Conservation (phyloP, 2,329 filamentous ascomycete genomes). For the Beauveria brongniartii region DNA sequence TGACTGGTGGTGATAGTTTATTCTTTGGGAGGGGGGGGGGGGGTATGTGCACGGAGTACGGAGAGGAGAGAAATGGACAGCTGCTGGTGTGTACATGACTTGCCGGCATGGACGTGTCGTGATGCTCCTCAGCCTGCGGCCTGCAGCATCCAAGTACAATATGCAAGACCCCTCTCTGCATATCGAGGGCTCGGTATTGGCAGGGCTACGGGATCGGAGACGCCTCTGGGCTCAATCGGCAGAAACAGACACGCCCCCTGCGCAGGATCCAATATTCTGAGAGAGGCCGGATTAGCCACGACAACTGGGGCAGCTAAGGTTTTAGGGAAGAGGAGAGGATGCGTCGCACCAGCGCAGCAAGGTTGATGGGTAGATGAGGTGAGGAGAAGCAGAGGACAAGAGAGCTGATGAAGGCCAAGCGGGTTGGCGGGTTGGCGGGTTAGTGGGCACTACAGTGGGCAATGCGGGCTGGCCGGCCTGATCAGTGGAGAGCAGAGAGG, state of each 20-base stretch:
- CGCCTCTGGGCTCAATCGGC: constrained; percentile 4
- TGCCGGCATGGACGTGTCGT: not conserved
- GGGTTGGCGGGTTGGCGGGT: not conserved
- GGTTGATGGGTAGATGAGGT: not conserved
- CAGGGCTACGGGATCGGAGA: not conserved
- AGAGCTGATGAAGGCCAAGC: no score
- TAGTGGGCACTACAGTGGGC: no score
- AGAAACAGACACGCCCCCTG: not conserved
- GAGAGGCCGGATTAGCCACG: not conserved
- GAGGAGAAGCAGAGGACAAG: no score
- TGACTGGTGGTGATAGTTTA: not conserved
- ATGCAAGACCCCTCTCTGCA: not conserved
- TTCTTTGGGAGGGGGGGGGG: not conserved
- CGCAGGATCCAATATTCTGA: constrained; percentile 1
- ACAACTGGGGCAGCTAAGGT: not conserved
- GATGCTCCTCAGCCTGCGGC: not conserved
- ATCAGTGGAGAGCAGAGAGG: no score
- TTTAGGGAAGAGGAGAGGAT: not conserved
- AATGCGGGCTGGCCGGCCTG: no score
- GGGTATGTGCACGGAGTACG: not conserved
- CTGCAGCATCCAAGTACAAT: not conserved
- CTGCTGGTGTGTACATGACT: not conserved
- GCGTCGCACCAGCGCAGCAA: not conserved
- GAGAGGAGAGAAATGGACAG: not conserved
- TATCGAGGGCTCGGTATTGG: not conserved